Evolutionary conservation across 768 basidiomycete genomes (phyloP), one percentile per base, ranked within the genome.

Genomic region (Boletus patriciae): DNA sequence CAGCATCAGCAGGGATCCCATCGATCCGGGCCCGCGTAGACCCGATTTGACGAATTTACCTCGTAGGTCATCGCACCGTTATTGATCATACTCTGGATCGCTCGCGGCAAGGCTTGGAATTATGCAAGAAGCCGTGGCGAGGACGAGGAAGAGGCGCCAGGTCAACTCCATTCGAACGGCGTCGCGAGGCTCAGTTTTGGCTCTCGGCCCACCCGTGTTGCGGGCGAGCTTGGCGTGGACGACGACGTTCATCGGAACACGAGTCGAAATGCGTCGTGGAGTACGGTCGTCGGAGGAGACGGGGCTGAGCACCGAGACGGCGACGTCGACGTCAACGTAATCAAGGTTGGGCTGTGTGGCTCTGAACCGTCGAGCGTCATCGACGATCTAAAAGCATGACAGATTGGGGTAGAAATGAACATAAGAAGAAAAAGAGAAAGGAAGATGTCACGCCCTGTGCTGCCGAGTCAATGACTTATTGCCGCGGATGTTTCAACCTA

Each of bases 41-140:
- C 37, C n/a, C 1, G n/a, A 63, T 37, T 18, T 48, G 37, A 58
- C 38, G 12, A 16, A 16, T 31, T 21, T 37, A 15, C 3, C 1
- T 15, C 21, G 6, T 15, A 68, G 67, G 68, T 65, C 12, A 70
- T 68, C 9, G 62, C 67, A 5, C 62, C 67, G 2, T 46, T 70
- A 29, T 37, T 70, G 58, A 68, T 70, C 34, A 65, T 70, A 6
- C 60, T 70, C 41, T 59, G 67, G 62, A 55, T 58, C 23, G 57
- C 58, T 19, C 62, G 67, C 19, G 67, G 66, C 5, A 57, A 57
- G 34, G 57, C 65, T 1, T 69, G 68, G 68, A 34, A 45, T 4
- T 6, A 16, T 8, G 3, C 6, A 51, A 50, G 50, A 40, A 53
- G 10, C 25, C 25, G 16, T 4, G 46, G 8, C 44, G 48, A 50